These are phyloP conservation scores for Monilinia polystroma DNA, from an alignment of 2,329 filamentous ascomycete species.

Conservation along the genomic window DNA sequence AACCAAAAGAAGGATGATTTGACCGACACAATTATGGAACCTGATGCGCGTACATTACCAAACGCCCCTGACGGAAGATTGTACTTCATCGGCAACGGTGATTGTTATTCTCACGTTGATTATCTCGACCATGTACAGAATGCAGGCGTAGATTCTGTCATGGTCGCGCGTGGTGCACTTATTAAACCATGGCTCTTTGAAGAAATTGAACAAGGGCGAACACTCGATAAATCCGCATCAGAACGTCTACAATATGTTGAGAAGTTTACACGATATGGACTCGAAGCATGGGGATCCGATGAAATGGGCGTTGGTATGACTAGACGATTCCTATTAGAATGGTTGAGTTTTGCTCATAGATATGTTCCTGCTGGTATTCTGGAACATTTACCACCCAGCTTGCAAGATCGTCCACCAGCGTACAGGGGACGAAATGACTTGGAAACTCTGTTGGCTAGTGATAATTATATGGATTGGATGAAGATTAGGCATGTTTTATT, in stretches of 20 bases:
- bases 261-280: conserved; percentile 84
- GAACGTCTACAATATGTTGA: conserved; percentile 85
- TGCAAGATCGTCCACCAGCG: conserved; percentile 85
- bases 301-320: conserved; percentile 91
- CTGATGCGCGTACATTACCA: conserved; percentile 71
- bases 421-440: conserved; percentile 84
- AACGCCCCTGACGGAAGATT: conserved; percentile 65
- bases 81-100: conserved; percentile 94
- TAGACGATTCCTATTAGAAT: conserved; percentile 88
- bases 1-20: conserved; percentile 65
- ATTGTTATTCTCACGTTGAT: conserved; percentile 90
- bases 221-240: conserved; percentile 88
- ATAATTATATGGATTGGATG: conserved; percentile 96
- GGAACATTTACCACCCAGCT: conserved; percentile 80
- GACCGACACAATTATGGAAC: conserved; percentile 74
- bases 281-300: conserved; percentile 94
- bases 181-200: conserved; percentile 99
- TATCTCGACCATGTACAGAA: conserved; percentile 77
- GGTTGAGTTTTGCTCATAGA: conserved; percentile 88
- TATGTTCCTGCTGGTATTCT: conserved; percentile 89
- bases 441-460: conserved; percentile 88
- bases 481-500: conserved; percentile 77
- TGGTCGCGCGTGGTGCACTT: conserved; percentile 93
- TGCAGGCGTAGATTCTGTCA: conserved; percentile 84
- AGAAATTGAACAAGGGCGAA: conserved; percentile 88